Evolutionary conservation across 495 filamentous ascomycete species (phyloP).

Genomic region (Xylaria sp.): DNA sequence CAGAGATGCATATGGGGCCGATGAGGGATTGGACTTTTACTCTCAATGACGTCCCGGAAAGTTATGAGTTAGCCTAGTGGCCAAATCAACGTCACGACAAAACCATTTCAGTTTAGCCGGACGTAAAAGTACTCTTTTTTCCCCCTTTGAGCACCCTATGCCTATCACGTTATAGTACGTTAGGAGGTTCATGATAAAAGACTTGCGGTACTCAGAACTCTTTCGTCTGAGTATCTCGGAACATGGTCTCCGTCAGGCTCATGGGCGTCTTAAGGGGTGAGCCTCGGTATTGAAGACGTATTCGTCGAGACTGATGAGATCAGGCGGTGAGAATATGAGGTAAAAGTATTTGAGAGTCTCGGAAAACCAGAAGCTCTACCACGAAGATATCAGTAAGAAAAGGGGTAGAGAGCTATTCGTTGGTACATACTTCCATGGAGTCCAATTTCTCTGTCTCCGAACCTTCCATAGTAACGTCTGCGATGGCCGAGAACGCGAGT

Average conservation of each 20-base stretch:
- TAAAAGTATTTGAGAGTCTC: slow-evolving; percentile 70
- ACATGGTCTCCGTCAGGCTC: not conserved
- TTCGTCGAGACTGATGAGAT: slow-evolving; percentile 71
- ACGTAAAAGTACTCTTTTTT: not conserved
- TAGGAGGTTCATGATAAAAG: not conserved
- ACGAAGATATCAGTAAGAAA: slow-evolving; percentile 13
- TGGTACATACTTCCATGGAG: slow-evolving; percentile 52
- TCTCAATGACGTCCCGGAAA: not conserved
- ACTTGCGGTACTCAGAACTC: not conserved
- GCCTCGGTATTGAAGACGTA: slow-evolving; percentile 90
- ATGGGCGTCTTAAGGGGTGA: slow-evolving; percentile 66
- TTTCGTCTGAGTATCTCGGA: not conserved
- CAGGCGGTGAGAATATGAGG: slow-evolving; percentile 76
- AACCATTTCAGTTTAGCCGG: not conserved
- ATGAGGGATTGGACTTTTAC: not conserved
- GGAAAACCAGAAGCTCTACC: slow-evolving; percentile 57
- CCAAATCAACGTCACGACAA: not conserved
- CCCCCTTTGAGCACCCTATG: not conserved
- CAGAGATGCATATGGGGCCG: not conserved
- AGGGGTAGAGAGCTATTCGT: not conserved
- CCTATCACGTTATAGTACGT: not conserved
- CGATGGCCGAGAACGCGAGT: slow-evolving; percentile 58
- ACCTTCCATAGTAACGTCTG: slow-evolving; percentile 45
- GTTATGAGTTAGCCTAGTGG: not conserved
- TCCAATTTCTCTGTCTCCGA: slow-evolving; percentile 42